Conservation (phyloP, 192 early-diverging fungal species). For the Pilobolus umbonatus region DNA sequence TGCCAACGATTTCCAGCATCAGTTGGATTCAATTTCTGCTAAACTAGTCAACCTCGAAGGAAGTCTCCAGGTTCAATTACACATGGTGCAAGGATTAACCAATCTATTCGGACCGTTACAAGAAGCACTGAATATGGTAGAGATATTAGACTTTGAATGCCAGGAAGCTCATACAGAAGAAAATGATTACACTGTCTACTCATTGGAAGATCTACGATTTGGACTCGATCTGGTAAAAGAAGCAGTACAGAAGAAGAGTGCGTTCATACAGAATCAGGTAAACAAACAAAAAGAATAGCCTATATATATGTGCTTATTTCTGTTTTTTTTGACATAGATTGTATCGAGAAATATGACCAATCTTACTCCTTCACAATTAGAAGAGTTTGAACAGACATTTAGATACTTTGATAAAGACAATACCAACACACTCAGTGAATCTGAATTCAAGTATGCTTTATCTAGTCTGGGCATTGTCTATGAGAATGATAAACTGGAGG, state of each 20-base stretch:
- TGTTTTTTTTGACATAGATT: conserved; percentile 41
- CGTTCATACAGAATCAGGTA: conserved; percentile 93
- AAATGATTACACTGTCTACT: conserved; percentile 90
- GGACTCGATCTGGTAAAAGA: conserved; percentile 78
- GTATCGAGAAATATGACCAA: conserved; percentile 90
- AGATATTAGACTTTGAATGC: conserved; percentile 63
- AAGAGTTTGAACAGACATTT: conserved; percentile 90
- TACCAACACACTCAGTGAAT: conserved; percentile 66
- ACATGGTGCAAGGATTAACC: conserved; percentile 56
- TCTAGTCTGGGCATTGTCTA: conserved; percentile 70
- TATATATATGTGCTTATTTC: neutral
- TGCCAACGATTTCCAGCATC: conserved; percentile 75
- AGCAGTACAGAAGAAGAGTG: conserved; percentile 70
- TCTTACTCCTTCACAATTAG: conserved; percentile 86
- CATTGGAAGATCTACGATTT: conserved; percentile 85
- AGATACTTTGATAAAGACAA: conserved; percentile 87
- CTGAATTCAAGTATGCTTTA: conserved; percentile 85
- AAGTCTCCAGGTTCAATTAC: conserved; percentile 58
- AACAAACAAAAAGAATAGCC: neutral
- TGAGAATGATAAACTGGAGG: conserved; percentile 72
- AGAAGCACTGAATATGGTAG: conserved; percentile 48
- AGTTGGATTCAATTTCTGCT: conserved; percentile 65
- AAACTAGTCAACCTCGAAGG: conserved; percentile 68
- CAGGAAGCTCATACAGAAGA: conserved; percentile 86
- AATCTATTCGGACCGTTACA: conserved; percentile 48